Percentiles rank a stretch among this genome's conserved stretches.
Conservation (phyloP, 2,329 filamentous ascomycete genomes). For the Epichloe coenophiala region DNA sequence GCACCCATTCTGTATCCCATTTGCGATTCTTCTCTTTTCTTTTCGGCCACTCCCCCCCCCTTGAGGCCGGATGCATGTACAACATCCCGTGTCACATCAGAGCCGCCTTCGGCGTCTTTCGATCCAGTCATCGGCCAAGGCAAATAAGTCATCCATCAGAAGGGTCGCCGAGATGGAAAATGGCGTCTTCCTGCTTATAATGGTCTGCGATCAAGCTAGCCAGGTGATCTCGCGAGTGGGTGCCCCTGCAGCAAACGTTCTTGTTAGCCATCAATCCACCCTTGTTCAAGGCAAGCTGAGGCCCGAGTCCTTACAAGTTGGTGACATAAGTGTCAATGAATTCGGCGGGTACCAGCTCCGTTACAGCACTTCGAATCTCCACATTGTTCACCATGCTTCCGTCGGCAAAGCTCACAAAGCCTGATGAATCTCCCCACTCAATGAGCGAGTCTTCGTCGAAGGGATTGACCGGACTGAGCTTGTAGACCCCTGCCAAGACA, state of each 20-base stretch:
- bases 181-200: conserved; percentile 60
- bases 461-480: conserved; percentile 79
- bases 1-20: no score
- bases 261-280: background rate
- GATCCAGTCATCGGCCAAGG: background rate
- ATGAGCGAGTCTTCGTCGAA: conserved; percentile 71
- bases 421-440: conserved; percentile 73
- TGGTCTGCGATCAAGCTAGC: conserved; percentile 62
- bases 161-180: conserved; percentile 37
- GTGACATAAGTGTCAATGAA: conserved; percentile 73
- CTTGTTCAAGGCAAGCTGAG: background rate
- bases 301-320: conserved; percentile 39
- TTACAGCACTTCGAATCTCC: conserved; percentile 65
- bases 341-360: conserved; percentile 69
- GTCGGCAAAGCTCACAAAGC: conserved; percentile 64
- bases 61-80: background rate
- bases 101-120: background rate
- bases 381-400: conserved; percentile 66
- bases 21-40: background rate
- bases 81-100: background rate
- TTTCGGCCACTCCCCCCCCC: background rate
- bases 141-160: conserved; percentile 12
- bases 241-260: conserved; percentile 32
- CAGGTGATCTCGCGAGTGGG: conserved; percentile 58
- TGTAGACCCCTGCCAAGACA: conserved; percentile 83